Base-by-base conservation (phyloP, 495 filamentous ascomycete species). In the Xylaria castorea region DNA sequence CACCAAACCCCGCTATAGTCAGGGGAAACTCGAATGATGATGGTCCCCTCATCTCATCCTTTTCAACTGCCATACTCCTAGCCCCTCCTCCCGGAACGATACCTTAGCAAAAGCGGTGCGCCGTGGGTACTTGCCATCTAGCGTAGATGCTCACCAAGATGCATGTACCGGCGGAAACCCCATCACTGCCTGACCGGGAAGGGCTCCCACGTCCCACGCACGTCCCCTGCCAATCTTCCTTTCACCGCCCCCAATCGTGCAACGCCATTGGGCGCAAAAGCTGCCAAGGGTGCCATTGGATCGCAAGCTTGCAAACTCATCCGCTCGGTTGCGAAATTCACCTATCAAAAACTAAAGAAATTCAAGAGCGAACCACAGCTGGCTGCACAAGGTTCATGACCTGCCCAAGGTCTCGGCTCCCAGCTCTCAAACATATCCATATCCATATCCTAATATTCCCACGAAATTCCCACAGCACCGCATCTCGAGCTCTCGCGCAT, bases 391-490 rank as follows among this genome's bases (percentile, higher is more conserved):
- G 64, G 64, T 66, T 46, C 64, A 46, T 32, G 64, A 34, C 62
- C 67, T 70, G 44, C 27, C 48, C 66, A 27, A 48, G 68, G 46
- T 63, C 68, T 32, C 66, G 36, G 48, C 46, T 61, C 58, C 34
- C 58, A 61, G 58, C 58, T 61, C 70, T 66, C 70, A 66, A 71
- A 9, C 60, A 71, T 65, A 65, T 66, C 70, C 65, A 57, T 22
- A 38, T 72, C 40, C 66, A 48, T 66, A 72, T 72, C 65, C 62
- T 27, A 22, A 50, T 42, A 48, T 65, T 55, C 22, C 48, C 66
- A 68, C n/a, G 12, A 36, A n/a, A 20, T 61, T 38, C 25, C 40
- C 44, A 66, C 63, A 50, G 40, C 18, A 66, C 42, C 40, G 25
- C 22, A 32, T 36, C 44, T 11, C 44, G 34, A 61, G 58, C 32